These are phyloP conservation scores for Obelidium mucronatum DNA, from an alignment of 192 early-diverging fungal species.

Conservation along the genomic window DNA sequence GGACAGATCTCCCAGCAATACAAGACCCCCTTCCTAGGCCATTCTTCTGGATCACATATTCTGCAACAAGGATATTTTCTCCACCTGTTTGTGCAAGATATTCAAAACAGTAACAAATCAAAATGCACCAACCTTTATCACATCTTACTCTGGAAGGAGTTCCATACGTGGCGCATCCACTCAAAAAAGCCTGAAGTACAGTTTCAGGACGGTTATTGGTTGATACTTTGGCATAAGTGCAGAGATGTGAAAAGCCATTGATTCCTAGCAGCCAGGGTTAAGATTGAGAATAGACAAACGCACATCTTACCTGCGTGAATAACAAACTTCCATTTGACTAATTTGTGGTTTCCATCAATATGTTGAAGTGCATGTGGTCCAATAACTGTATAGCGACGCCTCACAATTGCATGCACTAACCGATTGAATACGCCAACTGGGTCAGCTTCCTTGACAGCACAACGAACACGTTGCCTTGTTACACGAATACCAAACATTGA, in stretches of 20 bases:
- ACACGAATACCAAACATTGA: not conserved
- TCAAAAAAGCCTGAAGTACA: not conserved
- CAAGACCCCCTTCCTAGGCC: not conserved
- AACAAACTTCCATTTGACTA: not conserved
- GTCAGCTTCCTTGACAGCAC: not conserved
- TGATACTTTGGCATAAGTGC: not conserved
- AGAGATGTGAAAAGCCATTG: not conserved
- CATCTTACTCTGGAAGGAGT: not conserved
- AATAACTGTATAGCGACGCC: not conserved
- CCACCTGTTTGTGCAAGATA: not conserved
- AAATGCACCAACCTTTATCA: not conserved
- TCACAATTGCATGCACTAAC: not conserved
- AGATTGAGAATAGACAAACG: not conserved
- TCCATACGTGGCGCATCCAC: not conserved
- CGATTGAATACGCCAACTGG: not conserved
- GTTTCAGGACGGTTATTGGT: not conserved
- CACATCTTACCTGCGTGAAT: not conserved
- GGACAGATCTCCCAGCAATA: not conserved
- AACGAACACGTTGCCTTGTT: not conserved
- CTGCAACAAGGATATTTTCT: slow-evolving; percentile 1
- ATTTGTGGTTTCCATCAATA: slow-evolving; percentile 5
- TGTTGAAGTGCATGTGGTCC: not conserved
- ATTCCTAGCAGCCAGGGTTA: not conserved
- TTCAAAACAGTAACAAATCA: not conserved
- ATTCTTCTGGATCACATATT: not conserved